phyloP scores from a whole-genome alignment of 2,329 filamentous ascomycete species.

The Cadophora sp. region DNA sequence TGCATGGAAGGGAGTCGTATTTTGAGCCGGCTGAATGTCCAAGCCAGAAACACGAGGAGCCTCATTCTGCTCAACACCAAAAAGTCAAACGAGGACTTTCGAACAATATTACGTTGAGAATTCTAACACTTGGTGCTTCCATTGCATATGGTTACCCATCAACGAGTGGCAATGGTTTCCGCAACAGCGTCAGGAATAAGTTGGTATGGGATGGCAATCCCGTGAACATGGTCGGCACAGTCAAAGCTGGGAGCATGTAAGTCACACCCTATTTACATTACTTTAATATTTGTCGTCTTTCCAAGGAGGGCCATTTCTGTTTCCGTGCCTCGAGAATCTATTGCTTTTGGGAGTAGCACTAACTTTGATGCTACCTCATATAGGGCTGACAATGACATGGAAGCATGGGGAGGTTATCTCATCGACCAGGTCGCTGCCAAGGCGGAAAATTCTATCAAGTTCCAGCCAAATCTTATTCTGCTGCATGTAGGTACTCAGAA shows the following conservation, averaged over 20 bases:
- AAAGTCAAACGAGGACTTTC: slow-evolving; percentile 8
- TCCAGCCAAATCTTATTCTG: slow-evolving; percentile 19
- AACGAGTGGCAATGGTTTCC: slow-evolving; percentile 19
- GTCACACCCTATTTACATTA: background rate
- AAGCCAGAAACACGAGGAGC: background rate
- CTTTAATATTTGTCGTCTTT: background rate
- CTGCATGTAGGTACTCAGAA: slow-evolving; percentile 10
- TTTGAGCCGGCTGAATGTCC: background rate
- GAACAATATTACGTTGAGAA: slow-evolving; percentile 14
- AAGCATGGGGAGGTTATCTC: slow-evolving; percentile 6
- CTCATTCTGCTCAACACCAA: background rate
- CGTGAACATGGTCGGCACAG: slow-evolving; percentile 18
- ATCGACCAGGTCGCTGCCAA: slow-evolving; percentile 13
- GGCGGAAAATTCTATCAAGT: slow-evolving; percentile 8
- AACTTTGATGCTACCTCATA: background rate
- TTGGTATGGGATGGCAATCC: slow-evolving; percentile 13
- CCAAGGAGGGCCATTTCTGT: background rate
- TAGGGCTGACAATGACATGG: slow-evolving; percentile 13
- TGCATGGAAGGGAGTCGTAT: background rate
- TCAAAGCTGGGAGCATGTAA: slow-evolving; percentile 15
- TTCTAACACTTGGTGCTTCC: slow-evolving; percentile 18
- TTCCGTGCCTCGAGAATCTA: background rate
- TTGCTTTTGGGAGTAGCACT: background rate
- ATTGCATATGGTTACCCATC: slow-evolving; percentile 17
- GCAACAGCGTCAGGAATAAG: slow-evolving; percentile 12